Base-by-base conservation (phyloP, 2,329 filamentous ascomycete genomes). In the Rhinocladiella mackenziei region DNA sequence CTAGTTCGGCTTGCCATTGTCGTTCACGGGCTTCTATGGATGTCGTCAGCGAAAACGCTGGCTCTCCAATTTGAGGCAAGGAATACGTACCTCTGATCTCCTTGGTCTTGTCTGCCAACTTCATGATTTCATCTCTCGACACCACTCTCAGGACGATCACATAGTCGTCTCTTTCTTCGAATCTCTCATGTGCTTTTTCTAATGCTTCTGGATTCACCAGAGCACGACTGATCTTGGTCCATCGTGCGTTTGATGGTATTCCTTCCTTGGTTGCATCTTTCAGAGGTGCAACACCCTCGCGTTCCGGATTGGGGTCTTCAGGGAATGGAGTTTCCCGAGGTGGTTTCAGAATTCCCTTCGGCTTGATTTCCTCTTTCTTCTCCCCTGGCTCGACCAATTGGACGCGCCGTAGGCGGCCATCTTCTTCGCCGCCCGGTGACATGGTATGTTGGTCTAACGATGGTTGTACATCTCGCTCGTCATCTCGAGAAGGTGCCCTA, bases 281-380 rank as follows among this genome's bases (percentile, higher is more conserved):
- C 60, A 94, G 78, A n/a, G 89, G 89, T 2, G 89, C 89, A 5
- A 95, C 91, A 11, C 89, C 91, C 63, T 96, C 91, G 14, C 89
- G 79, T 25, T 94, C 75, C 0, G 87, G 84, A 54, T 89, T 83
- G 1, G 80, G 78, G 50, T 95, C 84, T 60, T 96, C 89, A 0
- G 91, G 91, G 58, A 96, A 97, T 58, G 84, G 84, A 5, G 45
- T 37, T 18, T 76, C 74, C 11, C 81, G 88, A 1, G 91, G 89
- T 42, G 79, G 77, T 64, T 94, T 92, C 31, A 97, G 73, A 44
- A 97, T 97, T 11, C 89, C 83, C 64, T 85, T 92, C 47, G 87
- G 77, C 3, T 68, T 63, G 13, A 80, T 77, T 53, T 86, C 84
- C 29, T 76, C 75, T 13, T 86, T 83, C 14, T 73, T 69, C 58